Base-by-base conservation (phyloP, 2,329 filamentous ascomycete species). In the Fusarium penzigii region DNA sequence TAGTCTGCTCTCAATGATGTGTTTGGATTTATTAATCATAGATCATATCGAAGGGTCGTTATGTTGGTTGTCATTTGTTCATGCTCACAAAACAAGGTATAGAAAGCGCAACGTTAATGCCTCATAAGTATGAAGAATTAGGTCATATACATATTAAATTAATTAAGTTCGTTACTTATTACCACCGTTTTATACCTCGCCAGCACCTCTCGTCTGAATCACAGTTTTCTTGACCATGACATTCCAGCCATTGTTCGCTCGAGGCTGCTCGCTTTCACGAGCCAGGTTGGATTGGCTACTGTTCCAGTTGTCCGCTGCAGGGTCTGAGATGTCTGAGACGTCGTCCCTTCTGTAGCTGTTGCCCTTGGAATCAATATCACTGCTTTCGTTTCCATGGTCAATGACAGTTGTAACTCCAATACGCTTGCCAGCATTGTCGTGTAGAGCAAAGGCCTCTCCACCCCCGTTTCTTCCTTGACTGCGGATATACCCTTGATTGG, bases 171-270 rank as follows among this genome's bases (percentile, higher is more conserved):
- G 20, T 25, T 25, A 25, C 20, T 4, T 25, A 25, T 25, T 25
- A 25, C 7, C 7, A 25, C 7, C 20, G 16, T 41, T 41, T 17
- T 41, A 41, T 29, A 17, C 41, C 17, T 3, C 10, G 12, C 49
- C 51, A 10, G 39, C 29, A 1, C 53, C 56, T 43, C 58, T 46
- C 13, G 62, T 64, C 42, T 65, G 62, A 12, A 64, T 42, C 13
- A 65, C 53, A 2, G 62, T 59, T 49, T 65, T 64, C 43, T 65
- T 60, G 5, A 64, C 62, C 14, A 55, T 55, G 8, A 65, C 59
- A 29, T 62, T 63, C 62, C 62, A 65, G 5, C 48, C 56, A n/a
- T 50, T 55, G n/a, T 42, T 44, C 5, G 42, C 11, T 6, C 48
- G 48, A 3, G 41, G 48, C 17, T 53, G 46, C 2, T 53, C 47